Percentiles rank a stretch among this genome's conserved stretches.
Conservation (phyloP, 495 filamentous ascomycete genomes). For the Tuber brumale region DNA sequence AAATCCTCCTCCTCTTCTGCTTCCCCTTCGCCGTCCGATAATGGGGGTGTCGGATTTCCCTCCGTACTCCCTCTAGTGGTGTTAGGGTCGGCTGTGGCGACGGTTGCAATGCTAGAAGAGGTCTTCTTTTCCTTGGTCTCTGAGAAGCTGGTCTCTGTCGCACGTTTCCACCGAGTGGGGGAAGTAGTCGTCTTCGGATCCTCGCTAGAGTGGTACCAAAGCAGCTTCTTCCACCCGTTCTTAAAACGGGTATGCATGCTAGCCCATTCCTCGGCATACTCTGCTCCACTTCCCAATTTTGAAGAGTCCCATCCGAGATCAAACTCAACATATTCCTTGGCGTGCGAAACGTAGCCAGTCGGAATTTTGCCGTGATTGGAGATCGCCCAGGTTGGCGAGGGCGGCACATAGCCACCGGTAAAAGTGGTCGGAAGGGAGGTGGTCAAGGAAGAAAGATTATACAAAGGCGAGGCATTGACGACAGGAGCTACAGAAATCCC, state of each 20-base stretch:
- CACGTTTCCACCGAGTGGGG: conserved; percentile 38
- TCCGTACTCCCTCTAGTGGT: neutral
- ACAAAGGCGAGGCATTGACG: conserved; percentile 22
- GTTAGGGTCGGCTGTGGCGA: conserved; percentile 23
- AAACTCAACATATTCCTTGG: conserved; percentile 74
- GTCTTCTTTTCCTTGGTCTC: conserved; percentile 7
- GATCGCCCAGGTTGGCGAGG: conserved; percentile 75
- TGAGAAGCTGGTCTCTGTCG: conserved; percentile 6
- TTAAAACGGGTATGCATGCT: conserved; percentile 85
- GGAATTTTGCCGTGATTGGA: conserved; percentile 75
- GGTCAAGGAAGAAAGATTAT: conserved; percentile 27
- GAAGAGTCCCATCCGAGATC: conserved; percentile 97
- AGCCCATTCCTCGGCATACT: conserved; percentile 90
- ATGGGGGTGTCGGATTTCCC: conserved; percentile 33
- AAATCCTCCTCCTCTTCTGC: conserved; percentile 43
- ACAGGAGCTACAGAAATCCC: conserved; percentile 7
- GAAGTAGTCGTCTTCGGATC: conserved; percentile 44
- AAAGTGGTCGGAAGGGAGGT: conserved; percentile 24
- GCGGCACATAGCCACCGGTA: conserved; percentile 58
- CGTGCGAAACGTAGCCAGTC: conserved; percentile 78
- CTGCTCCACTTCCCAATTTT: conserved; percentile 81
- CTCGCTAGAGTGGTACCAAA: conserved; percentile 71
- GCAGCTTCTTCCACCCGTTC: conserved; percentile 63
- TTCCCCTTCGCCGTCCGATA: conserved; percentile 29
- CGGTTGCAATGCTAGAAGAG: conserved; percentile 18